Evolutionary conservation across 2,329 filamentous ascomycete species (phyloP).

Genomic region (Cladosporium oxysporum): DNA sequence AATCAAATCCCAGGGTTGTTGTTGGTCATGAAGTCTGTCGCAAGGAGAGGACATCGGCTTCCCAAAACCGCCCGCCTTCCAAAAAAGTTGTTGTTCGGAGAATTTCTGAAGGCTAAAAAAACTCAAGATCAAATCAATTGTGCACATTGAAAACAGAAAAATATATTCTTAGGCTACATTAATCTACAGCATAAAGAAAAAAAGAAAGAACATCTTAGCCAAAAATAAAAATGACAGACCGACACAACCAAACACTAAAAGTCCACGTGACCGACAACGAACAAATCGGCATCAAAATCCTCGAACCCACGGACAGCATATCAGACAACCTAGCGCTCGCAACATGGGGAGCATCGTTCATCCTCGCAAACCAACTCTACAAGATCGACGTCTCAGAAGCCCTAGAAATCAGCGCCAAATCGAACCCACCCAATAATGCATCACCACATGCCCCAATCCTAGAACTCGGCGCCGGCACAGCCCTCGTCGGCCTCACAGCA

Average conservation of each 20-base stretch:
- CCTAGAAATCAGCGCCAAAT: conserved; percentile 11
- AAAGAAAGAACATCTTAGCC: neutral
- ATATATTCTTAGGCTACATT: neutral
- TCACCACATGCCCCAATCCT: conserved; percentile 28
- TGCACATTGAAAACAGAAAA: neutral
- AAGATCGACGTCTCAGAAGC: conserved; percentile 30
- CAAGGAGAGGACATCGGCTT: neutral
- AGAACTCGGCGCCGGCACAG: conserved; percentile 44
- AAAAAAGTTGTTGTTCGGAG: neutral
- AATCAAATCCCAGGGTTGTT: neutral
- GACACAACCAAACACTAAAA: conserved; percentile 17
- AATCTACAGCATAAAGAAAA: neutral
- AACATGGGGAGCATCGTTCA: conserved; percentile 43
- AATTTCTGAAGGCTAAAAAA: neutral
- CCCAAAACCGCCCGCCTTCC: neutral
- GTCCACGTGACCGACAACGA: conserved; percentile 1
- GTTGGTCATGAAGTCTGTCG: neutral
- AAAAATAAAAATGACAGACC: conserved; percentile 15
- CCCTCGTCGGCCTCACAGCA: conserved; percentile 41
- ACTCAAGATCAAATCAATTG: neutral
- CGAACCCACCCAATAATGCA: conserved; percentile 9
- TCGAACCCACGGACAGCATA: conserved; percentile 17
- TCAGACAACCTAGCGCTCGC: conserved; percentile 40
- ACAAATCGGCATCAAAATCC: conserved; percentile 20
- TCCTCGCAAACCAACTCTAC: conserved; percentile 40